phyloP scores from a whole-genome alignment of 148 eudicot genomes.

The Rhododendron kiyosumense region DNA sequence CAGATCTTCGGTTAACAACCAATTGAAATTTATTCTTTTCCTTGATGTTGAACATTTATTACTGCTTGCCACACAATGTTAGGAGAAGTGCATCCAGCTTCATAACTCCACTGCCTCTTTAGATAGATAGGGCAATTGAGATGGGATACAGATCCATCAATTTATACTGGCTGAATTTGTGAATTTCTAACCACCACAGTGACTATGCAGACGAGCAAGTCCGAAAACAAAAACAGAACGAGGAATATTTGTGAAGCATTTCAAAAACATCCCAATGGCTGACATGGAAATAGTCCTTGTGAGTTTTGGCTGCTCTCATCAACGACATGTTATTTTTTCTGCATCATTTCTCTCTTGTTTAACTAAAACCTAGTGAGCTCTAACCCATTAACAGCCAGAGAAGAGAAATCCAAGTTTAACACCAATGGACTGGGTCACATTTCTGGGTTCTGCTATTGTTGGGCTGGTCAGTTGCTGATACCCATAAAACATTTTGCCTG shows the following conservation, averaged over 20 bases:
- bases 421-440: slow-evolving; percentile 98
- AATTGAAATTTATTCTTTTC: not conserved
- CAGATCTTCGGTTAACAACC: not conserved
- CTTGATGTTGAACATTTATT: not conserved
- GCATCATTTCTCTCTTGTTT: not conserved
- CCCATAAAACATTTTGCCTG: not conserved
- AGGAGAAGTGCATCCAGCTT: not conserved
- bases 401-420: slow-evolving; percentile 95
- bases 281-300: slow-evolving; percentile 96
- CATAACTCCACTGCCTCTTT: not conserved
- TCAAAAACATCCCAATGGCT: slow-evolving; percentile 97
- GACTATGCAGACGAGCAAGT: slow-evolving; percentile 56
- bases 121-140: not conserved
- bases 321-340: not conserved
- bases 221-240: slow-evolving; percentile 53
- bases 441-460: slow-evolving; percentile 77
- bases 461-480: slow-evolving; percentile 70
- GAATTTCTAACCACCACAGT: not conserved
- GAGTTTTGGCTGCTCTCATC: slow-evolving; percentile 26
- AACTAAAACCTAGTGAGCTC: not conserved
- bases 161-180: not conserved
- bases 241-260: slow-evolving; percentile 89
- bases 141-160: not conserved
- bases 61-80: not conserved
- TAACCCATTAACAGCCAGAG: slow-evolving; percentile 60